phyloP scores from a whole-genome alignment of 2,329 filamentous ascomycete genomes.

The Passalora sequoiae region DNA sequence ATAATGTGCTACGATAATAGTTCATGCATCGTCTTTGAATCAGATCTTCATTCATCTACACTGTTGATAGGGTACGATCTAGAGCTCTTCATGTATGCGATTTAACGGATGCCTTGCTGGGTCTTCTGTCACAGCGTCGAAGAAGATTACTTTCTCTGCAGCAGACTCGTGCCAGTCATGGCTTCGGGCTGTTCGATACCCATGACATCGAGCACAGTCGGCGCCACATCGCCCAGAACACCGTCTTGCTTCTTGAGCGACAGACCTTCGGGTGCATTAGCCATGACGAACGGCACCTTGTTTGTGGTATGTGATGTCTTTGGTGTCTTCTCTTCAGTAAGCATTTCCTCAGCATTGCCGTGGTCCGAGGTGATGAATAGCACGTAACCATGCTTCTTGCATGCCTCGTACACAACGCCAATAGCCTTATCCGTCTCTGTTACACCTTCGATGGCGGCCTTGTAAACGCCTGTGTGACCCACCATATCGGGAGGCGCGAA shows the following conservation, averaged over 20 bases:
- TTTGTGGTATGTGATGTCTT: conserved; percentile 98
- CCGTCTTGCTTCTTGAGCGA: conserved; percentile 76
- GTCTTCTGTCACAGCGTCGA: too few species aligned
- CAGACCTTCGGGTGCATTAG: conserved; percentile 88
- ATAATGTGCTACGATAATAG: too few species aligned
- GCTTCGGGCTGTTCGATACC: conserved; percentile 82
- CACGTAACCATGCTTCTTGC: conserved; percentile 87
- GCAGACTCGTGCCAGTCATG: conserved; percentile 82
- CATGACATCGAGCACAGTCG: conserved; percentile 88
- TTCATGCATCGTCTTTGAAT: too few species aligned
- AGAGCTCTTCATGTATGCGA: too few species aligned
- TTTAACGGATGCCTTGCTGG: too few species aligned
- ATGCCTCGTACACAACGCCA: conserved; percentile 83
- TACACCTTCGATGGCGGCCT: conserved; percentile 81
- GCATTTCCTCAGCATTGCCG: conserved; percentile 98
- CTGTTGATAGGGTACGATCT: too few species aligned
- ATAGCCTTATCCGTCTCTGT: conserved; percentile 90
- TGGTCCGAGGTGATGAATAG: conserved; percentile 96
- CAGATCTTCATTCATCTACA: too few species aligned
- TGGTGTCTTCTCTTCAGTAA: conserved; percentile 88
- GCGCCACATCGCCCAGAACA: conserved; percentile 94
- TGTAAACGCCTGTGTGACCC: conserved; percentile 94
- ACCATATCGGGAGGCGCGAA: conserved; percentile 99
- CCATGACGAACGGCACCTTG: conserved; percentile 97
- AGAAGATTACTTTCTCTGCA: conserved; percentile 65